Base-by-base conservation (phyloP, 164 flowering plant species). In the Stephania yunnanensis region DNA sequence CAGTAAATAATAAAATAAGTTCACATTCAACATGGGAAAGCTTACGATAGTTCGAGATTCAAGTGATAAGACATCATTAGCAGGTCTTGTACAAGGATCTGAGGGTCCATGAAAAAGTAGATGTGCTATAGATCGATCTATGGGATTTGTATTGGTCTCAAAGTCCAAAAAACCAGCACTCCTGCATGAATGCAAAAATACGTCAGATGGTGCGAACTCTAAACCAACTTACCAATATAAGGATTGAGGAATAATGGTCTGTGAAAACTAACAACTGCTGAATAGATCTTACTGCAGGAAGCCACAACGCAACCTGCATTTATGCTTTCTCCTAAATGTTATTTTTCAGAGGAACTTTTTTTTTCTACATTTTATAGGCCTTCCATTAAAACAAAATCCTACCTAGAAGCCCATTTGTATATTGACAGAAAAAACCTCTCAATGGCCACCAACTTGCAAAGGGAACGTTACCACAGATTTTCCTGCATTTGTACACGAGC, bases 101-200 rank as follows among this genome's bases (percentile, higher is more conserved):
- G 84, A 74, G 29, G 97, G 88, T 80, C 89, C 83, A 81, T 92
- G 91, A 76, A 92, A 94, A 77, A 94, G 85, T 76, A 94, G 77
- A 80, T 89, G 91, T 45, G 97, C 98, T 69, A 94, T 87, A 7
- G 97, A 87, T 61, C 98, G 89, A 75, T 94, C 98, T 36, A 94
- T 88, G 29, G 97, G 94, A 78, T 94, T 94, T 76, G 98, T 94
- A 73, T 86, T 87, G 44, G 95, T 89, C 81, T 94, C 98, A 69
- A 90, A 83, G 76, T 88, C 94, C 81, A 88, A 46, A 70, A 85
- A 87, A 45, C 85, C 87, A 19, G 71, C 42, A 74, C 83, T 82
- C 86, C 97, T 89, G 80, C 77, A 78, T 7, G 71, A 76, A 70
- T 13, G 42, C 12, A 12, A 77, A 70, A 17, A 69, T n/a, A 22